Evolutionary conservation across 352 stramenopile genomes (phyloP), one percentile per base, ranked within the genome.

Genomic region (Globisporangium nagaii): DNA sequence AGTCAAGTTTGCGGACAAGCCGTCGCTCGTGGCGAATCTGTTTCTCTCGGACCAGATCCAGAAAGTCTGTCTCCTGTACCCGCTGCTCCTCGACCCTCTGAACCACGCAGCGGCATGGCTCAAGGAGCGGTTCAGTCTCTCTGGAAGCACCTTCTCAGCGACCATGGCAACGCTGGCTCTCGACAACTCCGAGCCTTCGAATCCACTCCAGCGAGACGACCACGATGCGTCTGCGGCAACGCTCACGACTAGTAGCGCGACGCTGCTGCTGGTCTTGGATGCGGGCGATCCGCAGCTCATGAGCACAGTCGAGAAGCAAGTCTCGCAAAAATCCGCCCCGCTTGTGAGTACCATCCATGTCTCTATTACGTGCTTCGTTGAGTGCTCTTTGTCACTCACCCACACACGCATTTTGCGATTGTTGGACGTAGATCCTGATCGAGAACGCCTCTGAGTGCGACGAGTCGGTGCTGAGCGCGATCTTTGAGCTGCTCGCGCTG

Each of bases 71-170:
- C 66, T 70, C 15, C 71, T 73, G 54, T 75, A 75, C 22, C 66
- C 72, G 7, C 53, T 89, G 35, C 60, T 89, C 0, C 24, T 84
- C 0, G 79, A 89, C 30, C 75, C 79, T n/a, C 56, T 84, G 8
- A 52, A 56, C 24, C 53, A 53, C 10, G 71, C 58, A 9, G 49
- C 60, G 17, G 25, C 37, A 4, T 86, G 75, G 75, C 24, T 86
- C 28, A 79, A 73, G 35, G 50, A 73, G 10, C 40, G 48, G 5
- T 80, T 54, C 35, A 35, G 25, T 11, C 24, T 60, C 9, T 45
- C 56, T 1, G 34, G 31, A 31, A 47, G n/a, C 34, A 31, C 32
- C 3, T 36, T 45, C 31, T 56, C 55, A 10, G n/a, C 28, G n/a
- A 51, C 7, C 12, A 44, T 44, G 36, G n/a, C 13, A 2, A 50